Conservation (phyloP, 2,329 filamentous ascomycete species). For the Westerdykella aurantiaca region DNA sequence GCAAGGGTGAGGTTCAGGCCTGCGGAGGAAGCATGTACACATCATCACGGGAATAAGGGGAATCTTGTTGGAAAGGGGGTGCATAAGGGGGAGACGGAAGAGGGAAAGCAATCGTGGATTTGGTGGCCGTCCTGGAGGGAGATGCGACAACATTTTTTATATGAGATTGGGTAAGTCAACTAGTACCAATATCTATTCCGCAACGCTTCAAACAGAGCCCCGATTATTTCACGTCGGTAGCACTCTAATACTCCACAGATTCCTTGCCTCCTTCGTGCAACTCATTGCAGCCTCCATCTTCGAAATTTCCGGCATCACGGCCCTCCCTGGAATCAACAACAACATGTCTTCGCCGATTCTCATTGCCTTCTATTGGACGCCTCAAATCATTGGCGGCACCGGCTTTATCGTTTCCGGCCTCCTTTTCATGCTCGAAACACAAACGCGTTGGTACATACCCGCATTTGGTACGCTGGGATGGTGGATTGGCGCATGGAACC, state of each 20-base stretch:
- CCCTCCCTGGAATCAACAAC: conserved; percentile 52
- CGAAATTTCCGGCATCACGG: conserved; percentile 58
- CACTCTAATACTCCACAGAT: conserved; percentile 31
- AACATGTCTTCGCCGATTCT: conserved; percentile 44
- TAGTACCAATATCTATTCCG: no score
- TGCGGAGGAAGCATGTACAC: no score
- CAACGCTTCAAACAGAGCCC: no score
- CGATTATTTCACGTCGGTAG: no score
- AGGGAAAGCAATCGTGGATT: no score
- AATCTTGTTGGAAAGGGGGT: no score
- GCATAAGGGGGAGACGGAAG: no score
- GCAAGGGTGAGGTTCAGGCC: no score
- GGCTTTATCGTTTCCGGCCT: conserved; percentile 56
- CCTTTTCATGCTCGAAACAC: conserved; percentile 63
- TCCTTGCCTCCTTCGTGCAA: conserved; percentile 55
- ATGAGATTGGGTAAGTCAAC: no score
- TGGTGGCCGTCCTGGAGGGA: no score
- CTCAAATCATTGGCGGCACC: conserved; percentile 56
- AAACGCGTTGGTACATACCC: conserved; percentile 57
- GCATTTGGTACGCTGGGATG: conserved; percentile 55
- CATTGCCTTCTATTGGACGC: conserved; percentile 57
- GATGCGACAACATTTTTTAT: no score
- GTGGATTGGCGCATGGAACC: conserved; percentile 52
- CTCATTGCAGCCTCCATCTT: conserved; percentile 57
- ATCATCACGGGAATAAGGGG: no score